Evolutionary conservation across 345 rosid genomes (phyloP).

Genomic region (Toxicodendron radicans): DNA sequence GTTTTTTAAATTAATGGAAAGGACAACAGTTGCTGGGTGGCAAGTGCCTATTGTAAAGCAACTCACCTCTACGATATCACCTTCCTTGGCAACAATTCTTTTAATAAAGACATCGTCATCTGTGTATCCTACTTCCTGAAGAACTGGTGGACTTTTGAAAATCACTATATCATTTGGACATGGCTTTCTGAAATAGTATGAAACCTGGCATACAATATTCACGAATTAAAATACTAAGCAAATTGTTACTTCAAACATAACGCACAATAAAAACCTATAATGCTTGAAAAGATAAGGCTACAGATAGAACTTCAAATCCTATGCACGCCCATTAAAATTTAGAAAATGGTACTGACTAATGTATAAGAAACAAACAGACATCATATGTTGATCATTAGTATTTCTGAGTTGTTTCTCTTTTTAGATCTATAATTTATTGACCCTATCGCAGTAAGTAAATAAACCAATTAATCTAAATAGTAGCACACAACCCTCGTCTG

Average conservation of each 20-base stretch:
- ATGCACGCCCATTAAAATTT: not conserved
- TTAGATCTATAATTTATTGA: too few relatives aligned
- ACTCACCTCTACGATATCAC: constrained; percentile 88
- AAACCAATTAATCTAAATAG: not conserved
- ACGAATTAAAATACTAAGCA: not conserved
- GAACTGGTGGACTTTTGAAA: constrained; percentile 91
- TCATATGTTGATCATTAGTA: not conserved
- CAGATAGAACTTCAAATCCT: not conserved
- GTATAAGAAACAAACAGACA: not conserved
- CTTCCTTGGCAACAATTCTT: constrained; percentile 86
- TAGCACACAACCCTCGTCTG: not conserved
- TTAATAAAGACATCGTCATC: constrained; percentile 95
- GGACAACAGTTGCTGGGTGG: not conserved
- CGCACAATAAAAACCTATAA: not conserved
- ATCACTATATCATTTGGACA: constrained; percentile 92
- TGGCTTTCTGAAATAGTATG: constrained; percentile 88
- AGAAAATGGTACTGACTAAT: not conserved
- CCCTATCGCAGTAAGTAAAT: not conserved
- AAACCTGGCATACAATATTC: constrained; percentile 48
- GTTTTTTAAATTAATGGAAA: not conserved
- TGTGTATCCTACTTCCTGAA: constrained; percentile 92
- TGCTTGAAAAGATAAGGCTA: not conserved
- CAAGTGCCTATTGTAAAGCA: constrained; percentile 7
- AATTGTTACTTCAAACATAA: not conserved
- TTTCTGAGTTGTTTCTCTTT: not conserved